Evolutionary conservation across 2,329 filamentous ascomycete genomes (phyloP).

Genomic region (Pseudogymnoascus pannorum): DNA sequence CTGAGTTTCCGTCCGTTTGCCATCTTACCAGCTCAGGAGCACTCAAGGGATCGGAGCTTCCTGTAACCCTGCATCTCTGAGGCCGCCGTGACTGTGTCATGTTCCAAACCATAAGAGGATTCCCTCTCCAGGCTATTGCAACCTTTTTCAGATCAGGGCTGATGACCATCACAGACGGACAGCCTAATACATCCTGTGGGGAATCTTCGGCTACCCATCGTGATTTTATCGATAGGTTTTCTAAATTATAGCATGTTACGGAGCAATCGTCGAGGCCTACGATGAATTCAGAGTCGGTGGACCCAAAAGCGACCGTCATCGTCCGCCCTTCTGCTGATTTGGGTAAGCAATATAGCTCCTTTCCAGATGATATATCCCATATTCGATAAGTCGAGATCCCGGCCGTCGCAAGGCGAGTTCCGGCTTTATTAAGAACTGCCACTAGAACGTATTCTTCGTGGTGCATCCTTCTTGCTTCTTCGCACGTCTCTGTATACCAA

Average conservation of each 20-base stretch:
- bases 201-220: neutral
- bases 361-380: neutral
- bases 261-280: neutral
- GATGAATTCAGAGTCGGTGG: neutral
- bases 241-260: neutral
- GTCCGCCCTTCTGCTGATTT: neutral
- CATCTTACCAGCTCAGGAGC: neutral
- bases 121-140: neutral
- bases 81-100: neutral
- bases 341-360: neutral
- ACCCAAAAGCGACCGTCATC: neutral
- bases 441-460: constrained; percentile 14
- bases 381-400: neutral
- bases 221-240: neutral
- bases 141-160: neutral
- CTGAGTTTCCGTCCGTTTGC: neutral
- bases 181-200: neutral
- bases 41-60: neutral
- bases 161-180: neutral
- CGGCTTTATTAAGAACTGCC: neutral
- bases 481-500: constrained; percentile 22
- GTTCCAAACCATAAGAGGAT: neutral
- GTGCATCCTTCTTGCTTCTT: constrained; percentile 17
- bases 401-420: neutral
- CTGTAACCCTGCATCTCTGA: neutral